A percentile compares a stretch with the other conserved stretches of the same genome.
These are phyloP conservation scores for Euphorbia tirucalli DNA, from an alignment of 345 rosid genomes.

Conservation along the genomic window DNA sequence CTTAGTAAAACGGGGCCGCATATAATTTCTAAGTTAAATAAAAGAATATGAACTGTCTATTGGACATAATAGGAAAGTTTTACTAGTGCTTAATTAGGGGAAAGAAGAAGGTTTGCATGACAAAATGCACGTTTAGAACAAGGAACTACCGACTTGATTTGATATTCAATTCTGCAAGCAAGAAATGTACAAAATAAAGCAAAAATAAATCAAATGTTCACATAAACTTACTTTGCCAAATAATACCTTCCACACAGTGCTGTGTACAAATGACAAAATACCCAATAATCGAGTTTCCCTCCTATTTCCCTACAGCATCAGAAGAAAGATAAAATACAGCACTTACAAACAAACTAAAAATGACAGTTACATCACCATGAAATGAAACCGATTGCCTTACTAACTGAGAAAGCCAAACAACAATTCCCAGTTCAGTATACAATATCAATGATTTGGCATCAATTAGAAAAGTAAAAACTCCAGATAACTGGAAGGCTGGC, in stretches of 20 bases:
- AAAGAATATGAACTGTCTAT: background rate
- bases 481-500: background rate
- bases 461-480: background rate
- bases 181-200: too few relatives aligned
- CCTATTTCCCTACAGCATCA: conserved; percentile 71
- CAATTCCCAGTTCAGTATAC: background rate
- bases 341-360: background rate
- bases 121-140: background rate
- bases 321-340: conserved; percentile 11
- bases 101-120: background rate
- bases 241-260: conserved; percentile 96
- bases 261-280: conserved; percentile 87
- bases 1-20: too few relatives aligned
- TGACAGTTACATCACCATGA: conserved; percentile 2
- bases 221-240: conserved; percentile 70
- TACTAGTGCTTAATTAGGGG: background rate
- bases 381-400: background rate
- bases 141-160: background rate
- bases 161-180: conserved; percentile 2
- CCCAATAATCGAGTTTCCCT: conserved; percentile 94
- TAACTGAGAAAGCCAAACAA: background rate
- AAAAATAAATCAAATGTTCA: conserved; percentile 1
- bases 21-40: too few relatives aligned
- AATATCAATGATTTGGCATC: background rate
- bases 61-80: background rate